Evolutionary conservation across 2,329 filamentous ascomycete species (phyloP), one percentile per base, ranked within the genome.

Genomic region (Aplosporella prunicola): DNA sequence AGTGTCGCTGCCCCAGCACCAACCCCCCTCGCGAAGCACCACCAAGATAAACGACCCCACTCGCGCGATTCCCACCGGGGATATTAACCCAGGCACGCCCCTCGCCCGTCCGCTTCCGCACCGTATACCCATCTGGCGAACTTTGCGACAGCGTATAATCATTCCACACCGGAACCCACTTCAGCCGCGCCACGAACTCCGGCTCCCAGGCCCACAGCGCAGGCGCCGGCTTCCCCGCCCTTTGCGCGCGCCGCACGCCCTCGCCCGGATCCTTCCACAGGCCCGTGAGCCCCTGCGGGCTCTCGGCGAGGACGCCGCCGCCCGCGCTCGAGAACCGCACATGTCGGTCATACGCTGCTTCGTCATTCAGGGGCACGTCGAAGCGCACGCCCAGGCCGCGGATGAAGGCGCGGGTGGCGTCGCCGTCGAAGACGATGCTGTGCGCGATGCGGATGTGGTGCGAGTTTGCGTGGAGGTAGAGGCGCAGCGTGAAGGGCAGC

Each of bases 71-170:
- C 2, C 72, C 72, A 0, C 70, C 74, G 0, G 71, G 67, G 9
- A 77, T 71, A 1, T 71, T 73, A 2, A 78, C 56, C 74, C 74
- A 78, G 37, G 64, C 66, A 32, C 71, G 68, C 1, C 72, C 72
- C 2, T 62, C 47, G 46, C 76, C 71, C 2, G 74, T 78, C 28
- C 76, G 57, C 55, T 79, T 80, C 53, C 70, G 70, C 14, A 79
- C 52, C 0, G 63, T 74, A 47, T 76, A 80, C 0, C 74, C 76
- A 28, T 78, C 75, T 0, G 75, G 57, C 0, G 74, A 77, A 0
- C 76, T 58, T 46, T 80, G 76, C 0, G 58, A 61, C 10, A 80
- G 55, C 13, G 61, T 66, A 49, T 71, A 80, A 44, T 77, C 72
- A 35, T 64, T 69, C 72, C 73, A 80, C 0, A 62, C 52, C 0